Base-by-base conservation (phyloP, 768 basidiomycete genomes). In the Naganishia vaughanmartiniae region DNA sequence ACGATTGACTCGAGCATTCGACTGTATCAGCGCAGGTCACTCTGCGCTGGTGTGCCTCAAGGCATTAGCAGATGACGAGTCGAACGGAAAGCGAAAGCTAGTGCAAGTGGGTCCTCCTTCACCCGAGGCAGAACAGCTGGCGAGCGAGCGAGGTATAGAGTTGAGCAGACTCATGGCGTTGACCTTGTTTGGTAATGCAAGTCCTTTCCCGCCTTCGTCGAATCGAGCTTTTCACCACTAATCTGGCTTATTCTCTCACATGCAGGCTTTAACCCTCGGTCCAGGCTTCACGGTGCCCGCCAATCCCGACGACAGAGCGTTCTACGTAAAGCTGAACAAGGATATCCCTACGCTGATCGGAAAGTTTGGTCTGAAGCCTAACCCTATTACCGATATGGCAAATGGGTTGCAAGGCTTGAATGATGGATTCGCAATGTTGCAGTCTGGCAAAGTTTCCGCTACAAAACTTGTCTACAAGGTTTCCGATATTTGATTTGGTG, bases 351-450 rank as follows among this genome's bases (percentile, higher is more conserved):
- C 73, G 21, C 46, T 75, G 21, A 71, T 80, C 36, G 66, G 55
- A 39, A 71, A 76, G 46, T 67, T 70, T 66, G 66, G 69, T 3
- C 72, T 78, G 73, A 74, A 72, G 58, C 68, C 76, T 19, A 77
- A 76, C 66, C 79, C 76, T 6, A 63, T 77, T 3, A 72, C 73
- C 69, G 24, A 76, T 67, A 69, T 75, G 42, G 1, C 19, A 24
- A 74, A 75, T 39, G 80, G 80, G 26, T 71, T 83, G 48, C 80
- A 82, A n/a, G 74, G 56, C 24, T 63, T 79, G 42, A 6, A 45
- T 0, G 54, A 69, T 6, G 77, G 76, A 10, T 70, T 74, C 46
- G 46, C 74, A 45, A 34, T 74, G 26, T 45, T 73, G 65, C 76
- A 74, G 74, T 31, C 55, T 51, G 68, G 68, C 11, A 69, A 69